A percentile compares a stretch with the other conserved stretches of the same genome.
Conservation (phyloP, 805 yeast species). For the Wickerhamiella brachini region DNA sequence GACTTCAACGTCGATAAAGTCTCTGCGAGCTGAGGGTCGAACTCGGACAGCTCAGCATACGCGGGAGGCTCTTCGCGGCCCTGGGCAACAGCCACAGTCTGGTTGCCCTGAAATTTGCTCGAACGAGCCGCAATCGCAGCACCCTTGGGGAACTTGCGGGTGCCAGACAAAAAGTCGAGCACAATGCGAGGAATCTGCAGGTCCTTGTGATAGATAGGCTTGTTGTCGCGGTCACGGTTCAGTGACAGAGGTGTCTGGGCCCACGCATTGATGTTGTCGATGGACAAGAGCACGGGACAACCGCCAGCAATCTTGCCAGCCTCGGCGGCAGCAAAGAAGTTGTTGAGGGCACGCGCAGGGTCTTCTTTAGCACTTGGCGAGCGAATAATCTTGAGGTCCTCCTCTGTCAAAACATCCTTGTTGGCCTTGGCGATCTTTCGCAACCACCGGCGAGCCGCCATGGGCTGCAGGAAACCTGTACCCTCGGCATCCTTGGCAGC, state of each 20-base stretch:
- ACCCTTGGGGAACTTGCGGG: slow-evolving; percentile 40
- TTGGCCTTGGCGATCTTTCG: slow-evolving; percentile 38
- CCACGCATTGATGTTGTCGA: slow-evolving; percentile 63
- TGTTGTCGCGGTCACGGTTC: slow-evolving; percentile 45
- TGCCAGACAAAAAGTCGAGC: slow-evolving; percentile 42
- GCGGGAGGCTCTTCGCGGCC: slow-evolving; percentile 40
- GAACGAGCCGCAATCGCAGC: slow-evolving; percentile 53
- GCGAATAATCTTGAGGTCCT: background rate
- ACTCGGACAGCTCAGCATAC: slow-evolving; percentile 36
- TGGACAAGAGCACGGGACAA: slow-evolving; percentile 34
- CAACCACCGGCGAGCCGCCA: slow-evolving; percentile 51
- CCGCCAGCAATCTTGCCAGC: slow-evolving; percentile 28
- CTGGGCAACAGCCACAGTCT: slow-evolving; percentile 48
- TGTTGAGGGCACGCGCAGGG: slow-evolving; percentile 4
- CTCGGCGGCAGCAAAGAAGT: slow-evolving; percentile 5
- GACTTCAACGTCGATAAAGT: slow-evolving; percentile 30
- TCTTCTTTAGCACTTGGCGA: background rate
- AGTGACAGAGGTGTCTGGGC: slow-evolving; percentile 40
- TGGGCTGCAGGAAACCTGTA: slow-evolving; percentile 53
- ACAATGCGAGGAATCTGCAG: slow-evolving; percentile 52
- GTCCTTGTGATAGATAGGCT: slow-evolving; percentile 42
- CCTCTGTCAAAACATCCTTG: slow-evolving; percentile 24
- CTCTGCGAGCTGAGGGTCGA: slow-evolving; percentile 43
- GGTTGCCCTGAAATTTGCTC: slow-evolving; percentile 36
- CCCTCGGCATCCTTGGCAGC: slow-evolving; percentile 34